Conservation (phyloP, 2,329 filamentous ascomycete species). For the Peltaster fructicola region DNA sequence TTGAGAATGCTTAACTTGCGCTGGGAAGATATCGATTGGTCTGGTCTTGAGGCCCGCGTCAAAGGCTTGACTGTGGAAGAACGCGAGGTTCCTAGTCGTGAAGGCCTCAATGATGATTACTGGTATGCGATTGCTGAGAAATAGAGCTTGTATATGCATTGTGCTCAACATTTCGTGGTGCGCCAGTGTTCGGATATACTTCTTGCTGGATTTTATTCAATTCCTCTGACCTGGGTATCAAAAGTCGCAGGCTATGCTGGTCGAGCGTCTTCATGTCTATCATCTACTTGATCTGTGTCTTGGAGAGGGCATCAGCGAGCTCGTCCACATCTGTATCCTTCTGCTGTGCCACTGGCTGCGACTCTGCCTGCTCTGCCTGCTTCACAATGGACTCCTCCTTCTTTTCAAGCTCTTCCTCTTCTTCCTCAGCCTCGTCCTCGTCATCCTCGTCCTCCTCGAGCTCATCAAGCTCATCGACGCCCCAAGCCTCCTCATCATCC, state of each 20-base stretch:
- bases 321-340: slow-evolving; percentile 67
- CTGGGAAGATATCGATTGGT: slow-evolving; percentile 54
- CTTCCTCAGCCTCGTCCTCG: slow-evolving; percentile 45
- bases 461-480: slow-evolving; percentile 70
- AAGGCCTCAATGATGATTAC: slow-evolving; percentile 81
- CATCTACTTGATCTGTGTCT: slow-evolving; percentile 38
- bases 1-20: slow-evolving; percentile 82
- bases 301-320: slow-evolving; percentile 56
- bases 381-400: slow-evolving; percentile 51
- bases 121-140: slow-evolving; percentile 78
- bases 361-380: slow-evolving; percentile 54
- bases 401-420: slow-evolving; percentile 31
- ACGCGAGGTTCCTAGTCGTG: slow-evolving; percentile 61
- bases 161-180: too few species aligned
- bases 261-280: slow-evolving; percentile 1
- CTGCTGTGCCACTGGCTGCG: slow-evolving; percentile 52
- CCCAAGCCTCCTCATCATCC: slow-evolving; percentile 65
- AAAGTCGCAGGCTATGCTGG: too few species aligned
- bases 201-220: too few species aligned
- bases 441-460: slow-evolving; percentile 55
- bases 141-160: too few species aligned
- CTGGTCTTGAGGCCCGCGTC: slow-evolving; percentile 21
- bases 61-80: slow-evolving; percentile 25
- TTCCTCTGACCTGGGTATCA: too few species aligned
- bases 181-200: too few species aligned